Base-by-base conservation (phyloP, 2,329 filamentous ascomycete genomes). In the Aotearoamyces nothofagi region DNA sequence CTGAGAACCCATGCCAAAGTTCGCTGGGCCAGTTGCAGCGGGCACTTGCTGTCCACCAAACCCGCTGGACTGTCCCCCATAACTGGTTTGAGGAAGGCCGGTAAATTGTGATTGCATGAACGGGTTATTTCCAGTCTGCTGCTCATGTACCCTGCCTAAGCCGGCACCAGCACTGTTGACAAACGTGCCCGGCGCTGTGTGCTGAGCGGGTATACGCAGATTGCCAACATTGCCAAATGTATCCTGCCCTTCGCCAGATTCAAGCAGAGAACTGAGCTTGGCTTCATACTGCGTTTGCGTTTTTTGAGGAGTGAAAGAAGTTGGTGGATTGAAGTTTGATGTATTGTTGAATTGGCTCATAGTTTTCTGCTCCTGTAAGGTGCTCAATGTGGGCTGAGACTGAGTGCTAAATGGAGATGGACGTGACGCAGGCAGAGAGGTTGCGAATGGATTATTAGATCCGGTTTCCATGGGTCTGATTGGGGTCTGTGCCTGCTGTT, bases 151-250 rank as follows among this genome's bases (percentile, higher is more conserved):
- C 33, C 69, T 68, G 42, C 72, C 71, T 33, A 81, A 57, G n/a
- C 82, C 81, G 20, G 78, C 64, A 27, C 90, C 90, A 5, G 90
- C 84, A 35, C 82, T 92, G 57, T 98, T 98, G 57, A 98, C 78
- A 51, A 96, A 98, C 0, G 81, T 92, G 15, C 87, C 90, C 0
- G 90, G 90, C 1, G 90, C 84, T 0, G 90, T 98, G 53, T 98
- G 90, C 51, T 98, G 90, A 2, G 90, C 76, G 2, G 90, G 90
- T 39, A 98, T 92, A 53, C 90, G 84, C 26, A 93, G 65, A 39
- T 96, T 82, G 41, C 90, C 90, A n/a, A 82, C 82, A 52, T 98
- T 98, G 39, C 90, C 90, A 51, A 92, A 98, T 0, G 90, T 98
- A 50, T 98, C 90, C 61, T 92, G 80, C 14, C 90, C 90, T 33